Percentiles rank a stretch among this genome's conserved stretches.
Conservation (phyloP, 1,284 basidiomycete species). For the Fomes fomentarius region DNA sequence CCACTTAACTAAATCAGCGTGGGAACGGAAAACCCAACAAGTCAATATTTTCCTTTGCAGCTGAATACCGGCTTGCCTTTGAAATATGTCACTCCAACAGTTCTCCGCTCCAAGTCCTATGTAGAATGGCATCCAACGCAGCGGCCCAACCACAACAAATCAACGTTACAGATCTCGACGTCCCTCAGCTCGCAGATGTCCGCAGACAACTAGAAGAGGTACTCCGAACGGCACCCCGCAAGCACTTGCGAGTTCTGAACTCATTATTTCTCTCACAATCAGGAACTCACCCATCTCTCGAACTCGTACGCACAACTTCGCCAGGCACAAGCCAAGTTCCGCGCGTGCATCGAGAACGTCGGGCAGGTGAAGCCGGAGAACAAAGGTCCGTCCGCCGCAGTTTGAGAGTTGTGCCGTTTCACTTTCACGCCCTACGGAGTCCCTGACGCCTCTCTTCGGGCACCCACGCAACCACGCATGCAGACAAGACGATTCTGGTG, state of each 20-base stretch:
- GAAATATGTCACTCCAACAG: too few relatives aligned
- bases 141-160: conserved; percentile 61
- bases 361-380: conserved; percentile 78
- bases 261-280: conserved; percentile 8
- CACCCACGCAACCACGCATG: too few relatives aligned
- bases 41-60: too few relatives aligned
- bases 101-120: neutral
- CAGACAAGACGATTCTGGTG: conserved; percentile 88
- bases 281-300: conserved; percentile 94
- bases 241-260: neutral
- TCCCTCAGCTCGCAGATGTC: conserved; percentile 84
- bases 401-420: neutral
- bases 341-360: conserved; percentile 83
- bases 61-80: too few relatives aligned
- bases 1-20: conserved; percentile 26
- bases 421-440: neutral
- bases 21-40: too few relatives aligned
- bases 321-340: conserved; percentile 92
- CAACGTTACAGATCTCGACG: conserved; percentile 78
- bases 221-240: neutral
- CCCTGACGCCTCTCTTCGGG: neutral
- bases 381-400: conserved; percentile 58
- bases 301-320: conserved; percentile 93
- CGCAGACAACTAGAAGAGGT: conserved; percentile 91
- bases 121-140: conserved; percentile 28